These are phyloP conservation scores for Albugo laibachii DNA, from an alignment of 352 stramenopile species.

Conservation along the genomic window DNA sequence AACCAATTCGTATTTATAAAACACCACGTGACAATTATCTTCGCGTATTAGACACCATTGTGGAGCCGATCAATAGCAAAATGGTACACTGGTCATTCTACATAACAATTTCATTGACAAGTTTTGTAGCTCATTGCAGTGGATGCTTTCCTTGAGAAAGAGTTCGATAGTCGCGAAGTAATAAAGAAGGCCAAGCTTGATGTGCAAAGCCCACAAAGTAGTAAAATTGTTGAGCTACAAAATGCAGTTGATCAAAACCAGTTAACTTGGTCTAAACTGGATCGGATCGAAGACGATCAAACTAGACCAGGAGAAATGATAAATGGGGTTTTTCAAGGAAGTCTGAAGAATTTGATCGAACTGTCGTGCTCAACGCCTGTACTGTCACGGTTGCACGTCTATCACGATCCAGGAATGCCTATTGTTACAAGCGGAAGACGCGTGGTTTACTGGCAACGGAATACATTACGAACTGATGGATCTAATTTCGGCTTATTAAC, in stretches of 20 bases:
- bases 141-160: neutral
- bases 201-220: too few species aligned
- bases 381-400: neutral
- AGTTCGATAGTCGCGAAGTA: neutral
- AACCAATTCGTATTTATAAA: neutral
- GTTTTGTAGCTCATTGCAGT: neutral
- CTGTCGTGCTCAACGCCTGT: neutral
- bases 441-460: slow-evolving; percentile 57
- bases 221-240: too few species aligned
- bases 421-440: slow-evolving; percentile 2
- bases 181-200: too few species aligned
- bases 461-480: slow-evolving; percentile 27
- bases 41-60: neutral
- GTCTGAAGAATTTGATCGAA: neutral
- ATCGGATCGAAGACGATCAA: too few species aligned
- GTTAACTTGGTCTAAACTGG: too few species aligned
- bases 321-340: neutral
- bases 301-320: neutral
- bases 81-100: neutral
- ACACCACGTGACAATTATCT: neutral
- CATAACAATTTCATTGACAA: neutral
- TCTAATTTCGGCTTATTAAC: slow-evolving; percentile 40
- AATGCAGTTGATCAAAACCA: too few species aligned
- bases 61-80: neutral
- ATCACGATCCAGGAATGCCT: neutral